These are phyloP conservation scores for Tylopilus plumbeoviolaceoides DNA, from an alignment of 768 basidiomycete genomes.

Conservation along the genomic window DNA sequence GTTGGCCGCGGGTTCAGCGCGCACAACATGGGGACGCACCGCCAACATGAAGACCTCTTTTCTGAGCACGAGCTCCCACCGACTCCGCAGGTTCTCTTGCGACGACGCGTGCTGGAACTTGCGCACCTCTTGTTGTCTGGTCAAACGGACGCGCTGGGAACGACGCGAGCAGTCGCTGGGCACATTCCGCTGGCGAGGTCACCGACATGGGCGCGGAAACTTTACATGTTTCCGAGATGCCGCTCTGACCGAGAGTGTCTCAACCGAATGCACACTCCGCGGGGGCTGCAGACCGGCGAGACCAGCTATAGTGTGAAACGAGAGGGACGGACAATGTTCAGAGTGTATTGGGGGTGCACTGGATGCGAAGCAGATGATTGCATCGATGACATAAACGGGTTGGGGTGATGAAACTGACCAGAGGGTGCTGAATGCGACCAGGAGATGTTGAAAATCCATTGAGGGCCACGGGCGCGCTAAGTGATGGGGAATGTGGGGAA, in stretches of 20 bases:
- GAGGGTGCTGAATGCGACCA: too few species aligned
- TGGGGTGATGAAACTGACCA: too few species aligned
- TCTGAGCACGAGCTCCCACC: slow-evolving; percentile 73
- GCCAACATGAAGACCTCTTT: slow-evolving; percentile 70
- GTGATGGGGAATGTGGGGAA: too few species aligned
- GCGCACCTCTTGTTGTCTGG: slow-evolving; percentile 39
- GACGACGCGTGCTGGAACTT: slow-evolving; percentile 41
- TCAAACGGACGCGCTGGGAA: slow-evolving; percentile 51
- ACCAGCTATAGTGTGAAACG: too few species aligned
- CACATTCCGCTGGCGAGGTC: slow-evolving; percentile 49
- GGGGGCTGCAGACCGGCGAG: too few species aligned
- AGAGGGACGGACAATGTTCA: too few species aligned
- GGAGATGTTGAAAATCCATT: too few species aligned
- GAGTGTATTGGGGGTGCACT: too few species aligned
- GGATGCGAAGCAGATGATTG: too few species aligned
- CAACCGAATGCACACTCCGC: slow-evolving; percentile 12
- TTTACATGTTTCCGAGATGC: slow-evolving; percentile 22
- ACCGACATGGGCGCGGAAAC: slow-evolving; percentile 27
- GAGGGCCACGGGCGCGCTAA: too few species aligned
- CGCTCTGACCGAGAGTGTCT: neutral
- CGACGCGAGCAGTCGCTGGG: slow-evolving; percentile 48
- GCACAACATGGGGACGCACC: slow-evolving; percentile 38
- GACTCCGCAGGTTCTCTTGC: slow-evolving; percentile 59
- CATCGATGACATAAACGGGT: too few species aligned
- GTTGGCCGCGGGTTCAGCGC: neutral